These are phyloP conservation scores for Coniella vitis DNA, from an alignment of 2,329 filamentous ascomycete genomes.

Conservation along the genomic window DNA sequence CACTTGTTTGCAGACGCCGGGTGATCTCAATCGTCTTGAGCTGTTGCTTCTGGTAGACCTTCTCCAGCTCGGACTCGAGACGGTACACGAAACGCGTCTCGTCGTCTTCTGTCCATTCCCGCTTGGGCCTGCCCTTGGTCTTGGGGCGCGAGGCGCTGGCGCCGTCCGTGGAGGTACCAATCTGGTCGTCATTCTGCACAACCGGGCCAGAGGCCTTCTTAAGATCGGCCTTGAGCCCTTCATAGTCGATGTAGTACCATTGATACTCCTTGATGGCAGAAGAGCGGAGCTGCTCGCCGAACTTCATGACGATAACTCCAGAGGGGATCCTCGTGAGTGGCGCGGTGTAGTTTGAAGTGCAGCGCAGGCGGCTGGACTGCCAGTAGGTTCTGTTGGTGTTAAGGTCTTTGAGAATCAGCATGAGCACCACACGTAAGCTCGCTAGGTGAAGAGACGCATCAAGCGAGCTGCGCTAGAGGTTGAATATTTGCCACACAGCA, in stretches of 20 bases:
- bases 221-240: constrained; percentile 81
- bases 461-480: too few species aligned
- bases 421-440: constrained; percentile 19
- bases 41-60: constrained; percentile 96
- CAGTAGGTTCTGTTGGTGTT: constrained; percentile 36
- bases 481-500: too few species aligned
- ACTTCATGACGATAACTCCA: constrained; percentile 63
- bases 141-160: constrained; percentile 24
- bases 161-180: constrained; percentile 28
- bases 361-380: constrained; percentile 27
- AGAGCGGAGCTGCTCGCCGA: constrained; percentile 93
- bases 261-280: constrained; percentile 95
- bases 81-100: constrained; percentile 81
- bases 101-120: constrained; percentile 83
- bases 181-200: constrained; percentile 29
- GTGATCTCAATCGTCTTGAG: constrained; percentile 96
- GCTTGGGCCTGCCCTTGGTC: constrained; percentile 38
- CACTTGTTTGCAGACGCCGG: constrained; percentile 77
- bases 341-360: constrained; percentile 21
- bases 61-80: constrained; percentile 89
- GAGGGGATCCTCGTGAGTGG: constrained; percentile 32
- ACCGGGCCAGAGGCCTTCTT: constrained; percentile 59
- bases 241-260: constrained; percentile 98
- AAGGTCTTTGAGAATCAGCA: constrained; percentile 49
- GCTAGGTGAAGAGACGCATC: too few species aligned